Base-by-base conservation (phyloP, 306 rosid genomes). In the Cajanus cajan region DNA sequence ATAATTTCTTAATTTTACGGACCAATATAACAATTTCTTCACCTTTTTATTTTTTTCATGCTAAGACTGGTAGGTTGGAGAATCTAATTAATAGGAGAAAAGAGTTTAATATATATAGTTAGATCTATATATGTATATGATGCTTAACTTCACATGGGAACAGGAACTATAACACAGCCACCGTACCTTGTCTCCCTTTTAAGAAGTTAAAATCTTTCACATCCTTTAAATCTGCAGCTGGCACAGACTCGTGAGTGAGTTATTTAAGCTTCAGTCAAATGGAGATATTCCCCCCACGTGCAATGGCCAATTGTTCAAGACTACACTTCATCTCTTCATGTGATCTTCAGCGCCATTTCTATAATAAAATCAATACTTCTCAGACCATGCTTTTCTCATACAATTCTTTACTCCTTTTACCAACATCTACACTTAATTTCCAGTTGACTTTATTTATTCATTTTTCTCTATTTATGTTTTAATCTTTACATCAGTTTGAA, bases 241-340 rank as follows among this genome's bases (percentile, higher is more conserved):
- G 85, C 88, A 82, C 89, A 85, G 40, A 85, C 82, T 80, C 54
- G 19, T 37, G 80, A 63, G 87, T 8, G 43, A 34, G 54, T 77
- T 37, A 55, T 28, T 73, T 41, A 57, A 64, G 24, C 64, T 73
- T 54, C n/a, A 74, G 81, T 82, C 83, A 76, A 83, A 84, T 58
- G 78, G 66, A 73, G 70, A 71, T 74, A 72, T 78, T 77, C 39
- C 82, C 71, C 88, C 78, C 91, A 87, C 86, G 88, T 87, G 89
- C 83, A 70, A 24, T 67, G 63, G 0, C 68, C 78, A 82, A 74
- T 72, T 39, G 69, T 79, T 81, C 86, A 72, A 34, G 75, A 65
- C 45, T 82, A 77, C 59, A 78, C 31, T 77, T 79, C 79, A 50
- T 71, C 85, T 76, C 45, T 67, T 84, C 85, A 73, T 77, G 90